These are phyloP conservation scores for Alternaria hordeiaustralica DNA, from an alignment of 2,329 filamentous ascomycete species.

Conservation along the genomic window DNA sequence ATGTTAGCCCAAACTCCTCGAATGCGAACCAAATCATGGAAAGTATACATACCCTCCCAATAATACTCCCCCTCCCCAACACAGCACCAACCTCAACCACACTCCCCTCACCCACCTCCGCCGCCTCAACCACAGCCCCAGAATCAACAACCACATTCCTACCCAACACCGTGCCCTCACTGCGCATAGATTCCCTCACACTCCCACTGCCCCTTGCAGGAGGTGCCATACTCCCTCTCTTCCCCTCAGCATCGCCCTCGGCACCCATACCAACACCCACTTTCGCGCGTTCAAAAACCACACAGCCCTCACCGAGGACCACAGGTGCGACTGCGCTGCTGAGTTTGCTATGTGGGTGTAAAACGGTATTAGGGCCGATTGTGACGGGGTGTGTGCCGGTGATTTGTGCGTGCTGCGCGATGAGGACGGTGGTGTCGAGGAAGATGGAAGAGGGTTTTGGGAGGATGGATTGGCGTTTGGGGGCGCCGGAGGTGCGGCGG, in stretches of 20 bases:
- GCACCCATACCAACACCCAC: conserved; percentile 47
- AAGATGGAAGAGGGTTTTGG: conserved; percentile 47
- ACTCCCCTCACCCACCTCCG: conserved; percentile 46
- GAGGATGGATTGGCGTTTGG: conserved; percentile 47
- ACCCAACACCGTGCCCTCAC: conserved; percentile 48
- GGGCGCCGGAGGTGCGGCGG: conserved; percentile 39
- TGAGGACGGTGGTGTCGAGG: conserved; percentile 56
- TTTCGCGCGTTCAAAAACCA: conserved; percentile 72
- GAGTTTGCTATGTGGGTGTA: conserved; percentile 79
- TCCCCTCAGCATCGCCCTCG: conserved; percentile 20
- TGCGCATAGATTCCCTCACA: conserved; percentile 22
- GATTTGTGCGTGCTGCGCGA: conserved; percentile 56
- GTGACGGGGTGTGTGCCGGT: conserved; percentile 80
- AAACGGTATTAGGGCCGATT: conserved; percentile 75
- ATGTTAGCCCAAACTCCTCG: neutral
- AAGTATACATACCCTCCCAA: conserved; percentile 51
- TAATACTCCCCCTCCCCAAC: conserved; percentile 40
- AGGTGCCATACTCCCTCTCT: conserved; percentile 19
- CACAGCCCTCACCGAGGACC: conserved; percentile 62
- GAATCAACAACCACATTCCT: conserved; percentile 54
- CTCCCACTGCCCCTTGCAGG: conserved; percentile 11
- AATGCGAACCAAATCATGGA: neutral
- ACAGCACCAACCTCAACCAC: conserved; percentile 43
- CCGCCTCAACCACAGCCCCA: conserved; percentile 50
- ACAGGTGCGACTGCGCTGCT: conserved; percentile 52